Evolutionary conservation across 2,329 filamentous ascomycete genomes (phyloP), one percentile per base, ranked within the genome.

Genomic region (Trichoderma sp.): DNA sequence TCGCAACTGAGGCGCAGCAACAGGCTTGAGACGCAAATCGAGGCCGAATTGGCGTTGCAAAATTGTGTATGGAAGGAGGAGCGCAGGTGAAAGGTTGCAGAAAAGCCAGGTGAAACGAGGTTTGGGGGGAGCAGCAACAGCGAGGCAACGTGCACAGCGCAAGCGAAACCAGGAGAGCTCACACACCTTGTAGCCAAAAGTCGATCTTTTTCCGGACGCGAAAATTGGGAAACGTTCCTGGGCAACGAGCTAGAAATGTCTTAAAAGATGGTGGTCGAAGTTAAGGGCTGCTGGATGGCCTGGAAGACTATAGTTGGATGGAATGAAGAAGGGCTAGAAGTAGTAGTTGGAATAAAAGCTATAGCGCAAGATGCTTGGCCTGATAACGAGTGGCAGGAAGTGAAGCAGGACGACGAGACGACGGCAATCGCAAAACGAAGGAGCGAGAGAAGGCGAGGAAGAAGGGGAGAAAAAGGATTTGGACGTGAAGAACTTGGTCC

Each of bases 371-470:
- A 76, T 76, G 74, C 71, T 72, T 67, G 72, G 76, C 75, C 73
- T 76, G 74, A 73, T 75, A 81, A 80, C 79, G 79, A 81, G 77
- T 71, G 79, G 76, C 77, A 71, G 73, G 77, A 80, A 81, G 75
- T 72, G 75, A 81, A 80, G 72, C 65, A 60, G 66, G 69, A 70
- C 60, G 69, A 68, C 57, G 61, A 68, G 66, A 69, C 66, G 69
- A 69, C 66, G 60, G 69, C 66, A 66, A 47, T 29, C 64, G 66
- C 35, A 68, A 49, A 70, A 68, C 53, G 60, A 70, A 71, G 72
- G 60, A 70, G 71, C 72, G 73, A 75, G 71, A 70, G 73, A 75
- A 76, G 72, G 76, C 70, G 73, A 73, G 71, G 73, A 72, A 70
- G 74, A 74, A 59, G 72, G 73, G 58, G 71, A 71, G 72, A 75